Evolutionary conservation across 768 basidiomycete genomes (phyloP).

Genomic region (Leccinum uliginosum): DNA sequence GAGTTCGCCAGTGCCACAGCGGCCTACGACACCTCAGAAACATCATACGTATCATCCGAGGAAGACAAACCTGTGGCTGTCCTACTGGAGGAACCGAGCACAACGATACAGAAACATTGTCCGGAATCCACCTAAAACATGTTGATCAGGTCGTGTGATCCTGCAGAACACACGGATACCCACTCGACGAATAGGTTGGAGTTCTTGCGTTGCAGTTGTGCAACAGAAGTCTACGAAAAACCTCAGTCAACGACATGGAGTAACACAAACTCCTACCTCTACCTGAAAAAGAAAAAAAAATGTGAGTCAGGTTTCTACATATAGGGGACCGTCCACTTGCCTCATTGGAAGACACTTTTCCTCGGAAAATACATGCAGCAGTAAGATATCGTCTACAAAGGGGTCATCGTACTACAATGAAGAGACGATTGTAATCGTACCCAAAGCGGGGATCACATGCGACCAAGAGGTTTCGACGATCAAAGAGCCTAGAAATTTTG

Average conservation of each 20-base stretch:
- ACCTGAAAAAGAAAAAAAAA: constrained; percentile 42
- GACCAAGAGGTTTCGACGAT: constrained; percentile 74
- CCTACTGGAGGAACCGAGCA: constrained; percentile 84
- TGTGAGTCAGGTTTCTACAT: neutral
- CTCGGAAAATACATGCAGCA: constrained; percentile 84
- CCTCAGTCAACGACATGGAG: constrained; percentile 8
- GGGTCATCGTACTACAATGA: neutral
- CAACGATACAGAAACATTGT: constrained; percentile 81
- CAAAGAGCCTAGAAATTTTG: constrained; percentile 56
- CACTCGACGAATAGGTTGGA: constrained; percentile 79
- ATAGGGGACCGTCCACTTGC: constrained; percentile 39
- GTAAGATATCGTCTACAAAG: constrained; percentile 72
- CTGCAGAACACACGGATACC: constrained; percentile 14
- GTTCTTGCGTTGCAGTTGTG: constrained; percentile 71
- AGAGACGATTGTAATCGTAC: constrained; percentile 29
- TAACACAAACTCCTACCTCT: constrained; percentile 39
- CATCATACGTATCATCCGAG: neutral
- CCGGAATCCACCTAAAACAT: constrained; percentile 73
- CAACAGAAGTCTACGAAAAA: constrained; percentile 54
- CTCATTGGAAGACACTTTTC: constrained; percentile 74
- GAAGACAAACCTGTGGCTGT: constrained; percentile 52
- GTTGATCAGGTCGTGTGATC: constrained; percentile 1
- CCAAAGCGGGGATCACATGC: constrained; percentile 79
- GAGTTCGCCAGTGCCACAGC: constrained; percentile 74
- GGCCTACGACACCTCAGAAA: constrained; percentile 38